phyloP scores from a whole-genome alignment of 495 filamentous ascomycete species.

The Xylaria longipes region DNA sequence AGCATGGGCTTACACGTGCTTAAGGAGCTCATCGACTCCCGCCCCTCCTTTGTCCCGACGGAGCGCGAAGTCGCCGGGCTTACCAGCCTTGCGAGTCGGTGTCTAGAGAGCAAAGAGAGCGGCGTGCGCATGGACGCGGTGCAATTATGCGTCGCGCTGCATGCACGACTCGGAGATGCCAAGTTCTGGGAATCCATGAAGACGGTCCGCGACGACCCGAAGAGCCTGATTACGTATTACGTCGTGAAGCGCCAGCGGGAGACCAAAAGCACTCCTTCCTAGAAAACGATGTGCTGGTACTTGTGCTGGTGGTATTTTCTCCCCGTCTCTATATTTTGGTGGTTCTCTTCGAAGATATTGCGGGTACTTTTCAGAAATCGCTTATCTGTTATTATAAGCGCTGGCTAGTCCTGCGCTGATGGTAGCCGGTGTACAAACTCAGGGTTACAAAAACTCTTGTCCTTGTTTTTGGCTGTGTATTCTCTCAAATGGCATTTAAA shows the following conservation, averaged over 20 bases:
- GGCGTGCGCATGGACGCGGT: constrained; percentile 82
- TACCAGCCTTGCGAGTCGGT: constrained; percentile 63
- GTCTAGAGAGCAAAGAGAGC: constrained; percentile 73
- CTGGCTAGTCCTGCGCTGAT: constrained; percentile 1
- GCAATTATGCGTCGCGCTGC: constrained; percentile 75
- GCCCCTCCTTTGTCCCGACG: constrained; percentile 47
- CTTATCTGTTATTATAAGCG: neutral
- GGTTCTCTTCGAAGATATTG: neutral
- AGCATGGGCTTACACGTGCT: constrained; percentile 69
- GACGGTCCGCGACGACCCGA: constrained; percentile 67
- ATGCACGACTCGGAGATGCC: constrained; percentile 68
- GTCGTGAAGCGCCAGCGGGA: constrained; percentile 70
- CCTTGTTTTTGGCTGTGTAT: neutral
- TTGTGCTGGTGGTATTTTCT: constrained; percentile 22
- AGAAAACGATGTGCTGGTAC: constrained; percentile 20
- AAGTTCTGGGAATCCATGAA: constrained; percentile 70
- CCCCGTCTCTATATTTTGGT: constrained; percentile 13
- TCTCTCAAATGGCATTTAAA: constrained; percentile 10
- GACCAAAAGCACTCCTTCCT: constrained; percentile 23
- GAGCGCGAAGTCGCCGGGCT: constrained; percentile 53
- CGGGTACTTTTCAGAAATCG: neutral
- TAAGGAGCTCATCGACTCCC: constrained; percentile 55
- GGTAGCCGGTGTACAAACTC: neutral
- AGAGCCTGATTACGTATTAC: constrained; percentile 84
- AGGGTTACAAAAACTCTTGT: neutral